Evolutionary conservation across 345 rosid genomes (phyloP), one percentile per base, ranked within the genome.

Genomic region (Hypericum androsaemum): DNA sequence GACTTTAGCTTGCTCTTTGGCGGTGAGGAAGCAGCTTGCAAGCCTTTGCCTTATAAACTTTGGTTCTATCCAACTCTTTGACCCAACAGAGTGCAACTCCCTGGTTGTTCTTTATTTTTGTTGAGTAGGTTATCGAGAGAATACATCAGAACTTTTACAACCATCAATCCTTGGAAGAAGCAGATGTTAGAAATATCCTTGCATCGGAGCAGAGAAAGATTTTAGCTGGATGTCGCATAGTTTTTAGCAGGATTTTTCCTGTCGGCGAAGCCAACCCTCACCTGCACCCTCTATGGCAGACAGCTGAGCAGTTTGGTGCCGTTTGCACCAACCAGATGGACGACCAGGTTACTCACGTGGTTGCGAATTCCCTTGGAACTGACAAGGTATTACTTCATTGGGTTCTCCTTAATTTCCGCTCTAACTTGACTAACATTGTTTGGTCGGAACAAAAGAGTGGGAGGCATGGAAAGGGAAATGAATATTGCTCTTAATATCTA

Each of bases 291-390:
- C 59, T 92, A 67, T 92, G 99, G 99, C 94, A 88, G 76, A 81
- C 82, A 12, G 98, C 98, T 39, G 97, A 85, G 62, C 97, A 92
- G 69, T 92, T 92, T 70, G 98, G 98, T 71, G 98, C 98, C 17
- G 83, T 73, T 39, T 92, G 98, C 77, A 80, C 86, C 47, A 85
- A 76, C 50, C 94, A 88, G 66, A 73, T 81, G 48, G 97, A 92
- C 42, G 97, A 88, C 35, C 83, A 81, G 72, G 94, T 88, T 4
- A 22, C 32, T 22, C 32, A 22, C 32, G 32, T 22, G 4, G 32
- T 22, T 59, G 88, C 97, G 64, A 81, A 80, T 70, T 78, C 95
- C 36, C 97, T 71, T 55, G 98, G 98, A 22, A 92, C 99, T 12
- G 97, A 92, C 59, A 92, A 92, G 98, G 98, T 92, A 80, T 41